Percentiles rank a stretch among this genome's conserved stretches.
Conservation (phyloP, 129 eudicot genomes). For the Daucus carota region DNA sequence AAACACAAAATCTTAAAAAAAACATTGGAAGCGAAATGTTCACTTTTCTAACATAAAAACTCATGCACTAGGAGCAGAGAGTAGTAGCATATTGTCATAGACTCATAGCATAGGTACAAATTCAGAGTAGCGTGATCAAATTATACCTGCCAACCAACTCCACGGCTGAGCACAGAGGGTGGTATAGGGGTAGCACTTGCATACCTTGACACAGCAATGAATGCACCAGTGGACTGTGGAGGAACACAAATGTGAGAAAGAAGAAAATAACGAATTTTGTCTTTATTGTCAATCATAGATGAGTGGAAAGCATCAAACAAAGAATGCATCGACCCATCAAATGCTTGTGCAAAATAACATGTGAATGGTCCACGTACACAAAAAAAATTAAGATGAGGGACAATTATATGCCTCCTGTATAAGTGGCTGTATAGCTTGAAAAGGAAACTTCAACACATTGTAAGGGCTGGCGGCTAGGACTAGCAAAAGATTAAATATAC, state of each 20-base stretch:
- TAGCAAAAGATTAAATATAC: not conserved
- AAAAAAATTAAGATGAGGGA: not conserved
- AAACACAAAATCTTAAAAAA: not conserved
- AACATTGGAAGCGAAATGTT: not conserved
- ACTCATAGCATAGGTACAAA: not conserved
- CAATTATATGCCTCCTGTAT: not conserved
- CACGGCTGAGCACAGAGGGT: constrained; percentile 92
- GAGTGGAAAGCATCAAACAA: not conserved
- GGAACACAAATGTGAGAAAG: not conserved
- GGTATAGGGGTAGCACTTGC: constrained; percentile 98
- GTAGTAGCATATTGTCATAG: not conserved
- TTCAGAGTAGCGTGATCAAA: not conserved
- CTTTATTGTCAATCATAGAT: not conserved
- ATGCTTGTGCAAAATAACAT: not conserved
- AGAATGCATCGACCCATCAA: not conserved
- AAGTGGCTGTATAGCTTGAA: not conserved
- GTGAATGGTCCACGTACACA: not conserved
- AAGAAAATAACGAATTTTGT: not conserved
- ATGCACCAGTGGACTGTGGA: constrained; percentile 80
- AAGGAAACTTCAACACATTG: not conserved
- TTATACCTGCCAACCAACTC: constrained; percentile 98
- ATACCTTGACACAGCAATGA: constrained; percentile 80
- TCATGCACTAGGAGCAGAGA: not conserved
- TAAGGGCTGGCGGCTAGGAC: not conserved
- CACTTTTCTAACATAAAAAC: not conserved